phyloP scores from a whole-genome alignment of 139 green algal genomes.

The Closterium sp. region DNA sequence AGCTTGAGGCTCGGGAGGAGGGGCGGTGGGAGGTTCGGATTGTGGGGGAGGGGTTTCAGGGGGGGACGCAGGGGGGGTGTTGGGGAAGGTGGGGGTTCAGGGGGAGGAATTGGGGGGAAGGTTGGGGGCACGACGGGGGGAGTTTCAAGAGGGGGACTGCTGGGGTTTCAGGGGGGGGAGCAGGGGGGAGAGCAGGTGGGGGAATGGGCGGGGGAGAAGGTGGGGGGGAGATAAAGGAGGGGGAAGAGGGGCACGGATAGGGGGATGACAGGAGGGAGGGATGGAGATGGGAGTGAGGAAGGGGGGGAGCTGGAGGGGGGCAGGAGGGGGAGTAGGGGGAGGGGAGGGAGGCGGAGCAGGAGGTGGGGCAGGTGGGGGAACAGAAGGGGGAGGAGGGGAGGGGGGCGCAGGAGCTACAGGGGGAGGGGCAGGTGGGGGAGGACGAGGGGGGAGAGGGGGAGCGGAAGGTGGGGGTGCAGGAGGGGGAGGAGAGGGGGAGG shows the following conservation, averaged over 20 bases:
- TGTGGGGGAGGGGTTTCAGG: not conserved
- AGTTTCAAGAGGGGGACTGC: not conserved
- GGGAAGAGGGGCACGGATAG: not conserved
- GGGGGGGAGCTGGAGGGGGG: too few species aligned
- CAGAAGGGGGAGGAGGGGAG: not conserved
- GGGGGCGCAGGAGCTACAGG: not conserved
- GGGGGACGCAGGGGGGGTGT: not conserved
- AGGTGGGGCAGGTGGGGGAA: not conserved
- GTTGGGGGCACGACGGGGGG: not conserved
- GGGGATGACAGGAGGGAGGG: not conserved
- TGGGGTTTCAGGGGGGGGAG: not conserved
- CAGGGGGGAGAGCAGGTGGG: not conserved
- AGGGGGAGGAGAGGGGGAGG: not conserved
- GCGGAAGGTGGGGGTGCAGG: not conserved
- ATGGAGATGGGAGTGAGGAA: not conserved
- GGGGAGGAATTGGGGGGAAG: not conserved
- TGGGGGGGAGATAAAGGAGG: not conserved
- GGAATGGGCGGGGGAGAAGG: not conserved
- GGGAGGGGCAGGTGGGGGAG: too few species aligned
- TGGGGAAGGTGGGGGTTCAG: not conserved
- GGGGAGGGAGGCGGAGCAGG: not conserved
- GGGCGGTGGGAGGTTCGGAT: not conserved
- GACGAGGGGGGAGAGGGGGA: not conserved
- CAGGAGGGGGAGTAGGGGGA: not conserved
- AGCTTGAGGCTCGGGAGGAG: too few species aligned